Conservation (phyloP, 106 monocot species). For the Amphibolis antarctica region DNA sequence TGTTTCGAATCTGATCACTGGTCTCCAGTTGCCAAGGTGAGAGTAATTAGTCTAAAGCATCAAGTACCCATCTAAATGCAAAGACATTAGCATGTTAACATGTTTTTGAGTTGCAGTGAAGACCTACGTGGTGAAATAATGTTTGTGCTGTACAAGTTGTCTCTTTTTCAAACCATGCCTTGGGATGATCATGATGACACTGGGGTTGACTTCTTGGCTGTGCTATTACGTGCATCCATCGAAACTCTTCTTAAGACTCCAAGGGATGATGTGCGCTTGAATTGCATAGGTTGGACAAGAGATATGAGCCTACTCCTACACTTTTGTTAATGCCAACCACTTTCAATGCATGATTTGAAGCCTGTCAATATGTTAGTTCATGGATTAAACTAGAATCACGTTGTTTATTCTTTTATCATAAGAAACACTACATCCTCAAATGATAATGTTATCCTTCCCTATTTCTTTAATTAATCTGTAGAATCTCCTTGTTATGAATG, state of each 20-base stretch:
- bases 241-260: slow-evolving; percentile 75
- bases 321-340: neutral
- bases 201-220: slow-evolving; percentile 10
- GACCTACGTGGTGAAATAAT: slow-evolving; percentile 84
- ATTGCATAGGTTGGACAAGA: slow-evolving; percentile 62
- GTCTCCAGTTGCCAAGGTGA: slow-evolving; percentile 82
- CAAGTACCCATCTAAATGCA: neutral
- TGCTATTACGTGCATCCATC: slow-evolving; percentile 32
- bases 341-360: neutral
- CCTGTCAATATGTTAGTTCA: too few relatives aligned
- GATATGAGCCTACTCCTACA: too few relatives aligned
- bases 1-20: slow-evolving; percentile 55
- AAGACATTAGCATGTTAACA: neutral
- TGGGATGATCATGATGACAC: slow-evolving; percentile 28
- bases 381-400: too few relatives aligned
- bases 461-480: too few relatives aligned
- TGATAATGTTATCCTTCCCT: too few relatives aligned
- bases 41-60: neutral
- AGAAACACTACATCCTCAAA: too few relatives aligned
- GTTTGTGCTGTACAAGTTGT: slow-evolving; percentile 81
- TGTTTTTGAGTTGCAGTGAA: slow-evolving; percentile 34
- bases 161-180: slow-evolving; percentile 28
- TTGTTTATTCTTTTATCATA: too few relatives aligned
- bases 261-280: slow-evolving; percentile 74
- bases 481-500: too few relatives aligned